These are phyloP conservation scores for Purshia tridentata DNA, from an alignment of 306 rosid genomes.

Conservation along the genomic window DNA sequence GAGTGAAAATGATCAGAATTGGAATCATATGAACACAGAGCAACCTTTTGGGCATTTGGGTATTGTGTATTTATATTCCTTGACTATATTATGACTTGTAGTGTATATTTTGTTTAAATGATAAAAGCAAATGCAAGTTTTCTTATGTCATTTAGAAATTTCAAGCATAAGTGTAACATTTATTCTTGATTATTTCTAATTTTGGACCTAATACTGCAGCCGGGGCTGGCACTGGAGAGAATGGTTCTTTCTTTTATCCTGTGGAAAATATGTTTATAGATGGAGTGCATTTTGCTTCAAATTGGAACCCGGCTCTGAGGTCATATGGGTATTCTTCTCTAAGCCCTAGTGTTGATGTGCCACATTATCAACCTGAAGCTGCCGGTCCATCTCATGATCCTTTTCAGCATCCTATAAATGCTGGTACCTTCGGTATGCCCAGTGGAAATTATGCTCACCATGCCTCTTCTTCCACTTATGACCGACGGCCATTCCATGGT, in stretches of 20 bases:
- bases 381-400: slow-evolving; percentile 62
- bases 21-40: slow-evolving; percentile 69
- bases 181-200: slow-evolving; percentile 14
- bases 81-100: neutral
- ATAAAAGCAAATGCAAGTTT: neutral
- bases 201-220: slow-evolving; percentile 41
- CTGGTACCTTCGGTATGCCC: slow-evolving; percentile 49
- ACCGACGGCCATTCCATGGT: slow-evolving; percentile 56
- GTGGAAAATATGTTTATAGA: slow-evolving; percentile 56
- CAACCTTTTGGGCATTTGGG: slow-evolving; percentile 63
- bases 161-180: neutral
- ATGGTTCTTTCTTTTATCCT: slow-evolving; percentile 56
- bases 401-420: slow-evolving; percentile 51
- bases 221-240: slow-evolving; percentile 55
- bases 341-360: slow-evolving; percentile 48
- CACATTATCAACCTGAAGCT: slow-evolving; percentile 58
- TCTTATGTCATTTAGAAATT: neutral
- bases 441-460: slow-evolving; percentile 53
- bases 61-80: slow-evolving; percentile 40
- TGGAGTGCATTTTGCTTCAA: slow-evolving; percentile 52
- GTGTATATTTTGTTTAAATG: no score
- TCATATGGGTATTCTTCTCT: slow-evolving; percentile 62
- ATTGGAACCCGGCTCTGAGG: slow-evolving; percentile 56
- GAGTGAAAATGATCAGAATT: slow-evolving; percentile 70
- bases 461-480: slow-evolving; percentile 62